Base-by-base conservation (phyloP, 495 filamentous ascomycete species). In the Oleoguttula mirabilis region DNA sequence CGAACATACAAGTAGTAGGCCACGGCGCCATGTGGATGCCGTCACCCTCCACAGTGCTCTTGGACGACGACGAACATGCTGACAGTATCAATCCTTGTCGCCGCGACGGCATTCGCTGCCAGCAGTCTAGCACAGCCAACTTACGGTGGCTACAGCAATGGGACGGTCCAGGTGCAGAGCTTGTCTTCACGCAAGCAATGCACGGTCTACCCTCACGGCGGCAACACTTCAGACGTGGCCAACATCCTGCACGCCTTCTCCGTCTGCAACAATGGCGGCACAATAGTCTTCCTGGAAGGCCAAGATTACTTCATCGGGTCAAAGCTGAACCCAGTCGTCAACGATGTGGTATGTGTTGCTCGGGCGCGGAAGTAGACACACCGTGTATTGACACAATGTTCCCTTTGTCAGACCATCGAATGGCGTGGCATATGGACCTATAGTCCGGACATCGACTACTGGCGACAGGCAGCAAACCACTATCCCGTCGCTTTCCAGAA, bases 401-500 rank as follows among this genome's bases (percentile, higher is more conserved):
- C 69, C 43, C 69, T 68, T 69, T 58, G 59, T 33, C 60, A n/a
- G n/a, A 65, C 5, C 48, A 65, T 48, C 68, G 67, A 40, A 25
- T 25, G 32, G 16, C 15, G 30, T 8, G 21, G 31, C 20, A 11
- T 34, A 70, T 48, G 45, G 45, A 27, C 21, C 66, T 63, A 73
- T 47, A 70, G 67, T 2, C 63, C 68, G 37, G 61, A 75, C 52
- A 50, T 74, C 14, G 50, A 53, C 32, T 75, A 76, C 56, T 76
- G 72, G 72, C 62, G 69, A 39, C 6, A 48, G 11, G 6, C 22
- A 24, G 64, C 67, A 38, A 66, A 75, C 46, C 66, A 58, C 17
- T 76, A 73, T 47, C 67, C 61, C 14, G 61, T 76, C 16, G 51
- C 61, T 6, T 76, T 75, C 49, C 72, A 76, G 43, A 76, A 76